Conservation (phyloP, 768 basidiomycete species). For the Boletus sensibilis region DNA sequence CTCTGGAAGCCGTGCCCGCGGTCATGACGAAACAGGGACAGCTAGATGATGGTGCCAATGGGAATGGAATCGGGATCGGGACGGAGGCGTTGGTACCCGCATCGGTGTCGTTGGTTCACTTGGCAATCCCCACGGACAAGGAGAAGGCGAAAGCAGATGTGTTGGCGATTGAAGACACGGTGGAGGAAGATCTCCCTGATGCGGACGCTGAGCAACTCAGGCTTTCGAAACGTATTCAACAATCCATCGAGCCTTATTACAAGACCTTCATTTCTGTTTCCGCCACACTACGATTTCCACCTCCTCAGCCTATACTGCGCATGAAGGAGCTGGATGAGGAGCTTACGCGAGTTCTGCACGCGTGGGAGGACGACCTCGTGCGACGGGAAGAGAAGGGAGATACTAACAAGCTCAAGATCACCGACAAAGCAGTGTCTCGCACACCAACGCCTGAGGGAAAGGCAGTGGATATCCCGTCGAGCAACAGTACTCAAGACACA, state of each 20-base stretch:
- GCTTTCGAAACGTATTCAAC: slow-evolving; percentile 74
- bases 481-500: slow-evolving; percentile 25
- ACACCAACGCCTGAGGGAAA: slow-evolving; percentile 33
- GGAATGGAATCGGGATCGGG: slow-evolving; percentile 17
- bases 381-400: slow-evolving; percentile 65
- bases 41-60: slow-evolving; percentile 23
- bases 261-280: slow-evolving; percentile 92
- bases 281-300: slow-evolving; percentile 86
- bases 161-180: slow-evolving; percentile 26
- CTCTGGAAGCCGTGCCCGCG: slow-evolving; percentile 60
- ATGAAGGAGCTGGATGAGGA: slow-evolving; percentile 89
- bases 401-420: slow-evolving; percentile 14
- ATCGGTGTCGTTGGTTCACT: slow-evolving; percentile 27
- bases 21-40: slow-evolving; percentile 28
- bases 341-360: slow-evolving; percentile 63
- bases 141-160: slow-evolving; percentile 13
- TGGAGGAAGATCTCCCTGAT: slow-evolving; percentile 54
- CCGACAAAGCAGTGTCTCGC: slow-evolving; percentile 19
- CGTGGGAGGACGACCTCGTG: slow-evolving; percentile 87
- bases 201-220: slow-evolving; percentile 70
- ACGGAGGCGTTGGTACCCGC: slow-evolving; percentile 14
- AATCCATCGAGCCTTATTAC: slow-evolving; percentile 80
- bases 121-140: slow-evolving; percentile 19
- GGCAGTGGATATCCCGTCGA: slow-evolving; percentile 1
- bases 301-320: slow-evolving; percentile 80